Evolutionary conservation across 2,329 filamentous ascomycete genomes (phyloP), one percentile per base, ranked within the genome.

Genomic region (Talaromyces sp.): DNA sequence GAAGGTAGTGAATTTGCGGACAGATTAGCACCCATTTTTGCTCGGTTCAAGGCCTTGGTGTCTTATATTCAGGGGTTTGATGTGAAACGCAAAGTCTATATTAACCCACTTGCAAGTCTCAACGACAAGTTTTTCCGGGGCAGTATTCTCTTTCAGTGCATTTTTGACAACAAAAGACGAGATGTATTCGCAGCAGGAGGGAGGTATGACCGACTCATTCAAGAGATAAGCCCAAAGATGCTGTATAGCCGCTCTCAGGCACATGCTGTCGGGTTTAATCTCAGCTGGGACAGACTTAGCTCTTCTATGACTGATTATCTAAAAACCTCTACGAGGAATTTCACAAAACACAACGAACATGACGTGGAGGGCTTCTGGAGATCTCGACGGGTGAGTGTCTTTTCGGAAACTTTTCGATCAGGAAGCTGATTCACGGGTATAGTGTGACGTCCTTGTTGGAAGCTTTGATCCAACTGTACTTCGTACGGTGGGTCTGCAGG

Each of bases 121-220:
- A 96, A 96, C 70, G 93, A 97, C 71, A 90, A 89, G 61, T 97
- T 98, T 72, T 99, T 95, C 74, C 81, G 85, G 18, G 89, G 90
- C 0, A 93, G 93, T 7, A 82, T 98, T 31, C 81, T 98, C 51
- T 98, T 99, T 72, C 91, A 96, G 64, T 97, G 92, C 69, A 79
- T 97, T 2, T 92, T 93, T 65, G 94, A 98, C 72, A 96, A 92
- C 72, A 85, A 89, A 64, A 88, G 85, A 63, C 80, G 81, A 68
- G 89, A 95, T 67, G 91, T 98, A 0, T 92, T 98, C 70, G 95
- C 94, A 5, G 95, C 93, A 34, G 95, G 96, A 57, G 95, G 95
- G 2, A 87, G 95, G 56, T 99, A 99, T 72, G 96, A 99, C 73
- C 87, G 87, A 55, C 79, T 99, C 23, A 94, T 99, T 66, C 87